Percentiles rank a stretch among this genome's conserved stretches.
phyloP scores from a whole-genome alignment of 2,329 filamentous ascomycete genomes.

The Byssoonygena ceratinophila region DNA sequence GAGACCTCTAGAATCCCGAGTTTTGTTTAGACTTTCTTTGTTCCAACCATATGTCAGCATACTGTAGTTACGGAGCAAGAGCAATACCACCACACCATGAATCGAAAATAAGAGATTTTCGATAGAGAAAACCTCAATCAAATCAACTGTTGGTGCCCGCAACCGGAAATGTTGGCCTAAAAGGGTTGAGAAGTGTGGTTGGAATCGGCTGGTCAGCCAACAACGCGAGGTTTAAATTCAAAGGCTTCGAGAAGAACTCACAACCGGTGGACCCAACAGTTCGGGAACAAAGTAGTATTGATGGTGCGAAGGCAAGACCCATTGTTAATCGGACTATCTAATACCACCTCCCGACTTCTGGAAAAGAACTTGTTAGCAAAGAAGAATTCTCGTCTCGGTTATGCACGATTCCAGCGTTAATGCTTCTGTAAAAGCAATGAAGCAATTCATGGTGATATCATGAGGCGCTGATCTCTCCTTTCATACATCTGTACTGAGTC shows the following conservation, averaged over 20 bases:
- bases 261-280: slow-evolving; percentile 2
- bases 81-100: background rate
- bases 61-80: too few species aligned
- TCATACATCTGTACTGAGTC: too few species aligned
- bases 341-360: background rate
- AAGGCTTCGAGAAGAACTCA: slow-evolving; percentile 6
- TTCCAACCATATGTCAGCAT: background rate
- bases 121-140: background rate
- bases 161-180: background rate
- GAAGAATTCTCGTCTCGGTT: background rate
- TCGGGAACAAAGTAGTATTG: slow-evolving; percentile 6
- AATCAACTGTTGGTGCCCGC: background rate
- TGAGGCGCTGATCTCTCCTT: background rate
- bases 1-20: background rate
- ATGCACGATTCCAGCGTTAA: background rate
- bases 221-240: background rate
- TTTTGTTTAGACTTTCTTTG: slow-evolving; percentile 8
- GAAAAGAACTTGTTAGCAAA: background rate
- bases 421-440: background rate
- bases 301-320: background rate
- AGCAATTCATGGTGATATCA: background rate
- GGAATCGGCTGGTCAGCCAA: background rate
- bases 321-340: background rate
- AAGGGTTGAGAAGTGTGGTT: background rate
- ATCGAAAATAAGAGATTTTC: background rate